These are phyloP conservation scores for Neofusicoccum sp. DNA, from an alignment of 2,329 filamentous ascomycete genomes.

Conservation along the genomic window DNA sequence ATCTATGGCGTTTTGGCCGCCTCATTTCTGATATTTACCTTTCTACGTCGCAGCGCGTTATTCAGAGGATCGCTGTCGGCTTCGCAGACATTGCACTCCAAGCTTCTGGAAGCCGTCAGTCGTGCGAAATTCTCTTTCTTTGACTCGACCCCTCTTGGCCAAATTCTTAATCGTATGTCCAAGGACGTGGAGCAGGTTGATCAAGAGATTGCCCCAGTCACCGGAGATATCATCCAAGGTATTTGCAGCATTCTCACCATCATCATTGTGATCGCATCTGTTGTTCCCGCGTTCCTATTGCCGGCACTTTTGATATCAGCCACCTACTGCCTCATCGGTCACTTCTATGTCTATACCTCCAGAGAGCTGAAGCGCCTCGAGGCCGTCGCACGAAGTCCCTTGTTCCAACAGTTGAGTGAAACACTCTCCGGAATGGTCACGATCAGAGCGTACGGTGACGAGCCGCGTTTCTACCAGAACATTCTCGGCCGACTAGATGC, in stretches of 20 bases:
- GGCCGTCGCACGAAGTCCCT: slow-evolving; percentile 87
- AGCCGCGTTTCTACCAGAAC: slow-evolving; percentile 88
- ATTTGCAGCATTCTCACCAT: slow-evolving; percentile 77
- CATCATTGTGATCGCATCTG: slow-evolving; percentile 79
- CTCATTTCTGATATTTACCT: slow-evolving; percentile 76
- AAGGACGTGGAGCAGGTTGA: slow-evolving; percentile 95
- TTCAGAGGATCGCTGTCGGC: slow-evolving; percentile 91
- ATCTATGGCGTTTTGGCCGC: slow-evolving; percentile 82
- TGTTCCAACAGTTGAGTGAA: slow-evolving; percentile 98
- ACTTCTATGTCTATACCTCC: slow-evolving; percentile 90
- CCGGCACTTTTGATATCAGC: slow-evolving; percentile 79
- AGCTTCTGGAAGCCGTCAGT: slow-evolving; percentile 75
- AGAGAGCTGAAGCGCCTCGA: slow-evolving; percentile 93
- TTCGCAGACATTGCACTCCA: slow-evolving; percentile 79
- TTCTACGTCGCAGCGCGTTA: slow-evolving; percentile 81
- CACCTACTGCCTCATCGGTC: slow-evolving; percentile 80
- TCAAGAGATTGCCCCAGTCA: slow-evolving; percentile 91
- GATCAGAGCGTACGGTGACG: slow-evolving; percentile 94
- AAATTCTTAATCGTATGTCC: slow-evolving; percentile 98
- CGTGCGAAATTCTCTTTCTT: slow-evolving; percentile 97
- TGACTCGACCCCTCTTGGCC: slow-evolving; percentile 90
- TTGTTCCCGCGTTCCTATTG: slow-evolving; percentile 92
- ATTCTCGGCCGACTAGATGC: slow-evolving; percentile 87
- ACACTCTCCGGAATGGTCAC: slow-evolving; percentile 93
- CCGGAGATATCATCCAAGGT: slow-evolving; percentile 73